phyloP scores from a whole-genome alignment of 805 yeast genomes.

The Wickerhamiella qilinensis region DNA sequence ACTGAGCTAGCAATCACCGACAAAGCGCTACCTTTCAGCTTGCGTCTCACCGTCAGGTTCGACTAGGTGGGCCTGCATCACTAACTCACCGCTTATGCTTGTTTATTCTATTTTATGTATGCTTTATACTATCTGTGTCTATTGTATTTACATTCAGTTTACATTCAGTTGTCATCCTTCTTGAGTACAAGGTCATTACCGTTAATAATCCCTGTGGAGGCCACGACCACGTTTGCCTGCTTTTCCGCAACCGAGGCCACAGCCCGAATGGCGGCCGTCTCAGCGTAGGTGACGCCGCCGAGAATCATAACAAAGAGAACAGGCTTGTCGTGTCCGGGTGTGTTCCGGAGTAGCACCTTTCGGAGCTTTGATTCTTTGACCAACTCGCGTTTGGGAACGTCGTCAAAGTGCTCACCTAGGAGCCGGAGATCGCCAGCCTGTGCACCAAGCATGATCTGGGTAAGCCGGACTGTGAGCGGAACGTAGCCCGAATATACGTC shows the following conservation, averaged over 20 bases:
- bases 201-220: constrained; percentile 33
- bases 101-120: too few species aligned
- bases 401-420: constrained; percentile 16
- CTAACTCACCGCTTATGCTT: background rate
- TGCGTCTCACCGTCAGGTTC: constrained; percentile 14
- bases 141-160: too few species aligned
- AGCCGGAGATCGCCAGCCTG: constrained; percentile 20
- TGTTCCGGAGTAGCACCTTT: constrained; percentile 19
- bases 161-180: too few species aligned
- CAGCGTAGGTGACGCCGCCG: constrained; percentile 83
- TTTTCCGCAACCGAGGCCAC: constrained; percentile 25
- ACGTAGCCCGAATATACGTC: constrained; percentile 57
- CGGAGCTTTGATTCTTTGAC: constrained; percentile 21
- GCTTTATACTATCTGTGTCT: too few species aligned
- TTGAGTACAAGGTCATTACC: constrained; percentile 26
- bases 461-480: constrained; percentile 54
- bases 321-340: constrained; percentile 18
- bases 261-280: constrained; percentile 52
- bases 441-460: constrained; percentile 45
- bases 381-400: constrained; percentile 8
- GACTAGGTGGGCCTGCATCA: too few species aligned
- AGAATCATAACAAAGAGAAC: constrained; percentile 37
- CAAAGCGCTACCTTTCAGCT: constrained; percentile 32
- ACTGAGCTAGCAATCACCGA: constrained; percentile 42
- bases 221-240: constrained; percentile 25